A percentile compares a stretch with the other conserved stretches of the same genome.
Evolutionary conservation across 495 filamentous ascomycete species (phyloP).

Genomic region (Parachaetomium inaequale): DNA sequence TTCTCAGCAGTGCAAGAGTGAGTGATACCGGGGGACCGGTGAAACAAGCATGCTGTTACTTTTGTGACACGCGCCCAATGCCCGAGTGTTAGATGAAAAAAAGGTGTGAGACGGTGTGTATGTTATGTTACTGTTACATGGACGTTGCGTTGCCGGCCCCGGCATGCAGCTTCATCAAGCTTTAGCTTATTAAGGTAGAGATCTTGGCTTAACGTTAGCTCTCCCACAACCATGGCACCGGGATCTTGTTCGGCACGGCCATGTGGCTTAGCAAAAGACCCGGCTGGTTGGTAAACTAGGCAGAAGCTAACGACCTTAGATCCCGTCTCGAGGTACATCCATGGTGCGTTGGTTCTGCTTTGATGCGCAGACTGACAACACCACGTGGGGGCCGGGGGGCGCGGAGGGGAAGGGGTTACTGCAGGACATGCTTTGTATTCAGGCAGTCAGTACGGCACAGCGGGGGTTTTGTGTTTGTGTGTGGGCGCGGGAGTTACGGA

Average conservation of each 20-base stretch:
- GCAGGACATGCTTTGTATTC: neutral
- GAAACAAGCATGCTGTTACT: neutral
- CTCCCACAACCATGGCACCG: constrained; percentile 5
- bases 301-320: neutral
- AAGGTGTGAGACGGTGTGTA: neutral
- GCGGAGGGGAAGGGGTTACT: neutral
- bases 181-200: neutral
- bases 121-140: neutral
- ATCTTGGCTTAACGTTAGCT: neutral
- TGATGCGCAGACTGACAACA: neutral
- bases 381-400: neutral
- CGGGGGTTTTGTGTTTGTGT: neutral
- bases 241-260: neutral
- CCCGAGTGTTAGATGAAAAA: neutral
- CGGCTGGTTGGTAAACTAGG: constrained; percentile 6
- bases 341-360: neutral
- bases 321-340: constrained; percentile 1
- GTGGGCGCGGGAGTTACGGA: neutral
- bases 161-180: neutral
- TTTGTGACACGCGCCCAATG: neutral
- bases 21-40: neutral
- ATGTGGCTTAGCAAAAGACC: constrained; percentile 9
- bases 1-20: no score
- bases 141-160: neutral
- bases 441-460: neutral